Base-by-base conservation (phyloP, 2,329 filamentous ascomycete species). In the Metarhizium brunneum region DNA sequence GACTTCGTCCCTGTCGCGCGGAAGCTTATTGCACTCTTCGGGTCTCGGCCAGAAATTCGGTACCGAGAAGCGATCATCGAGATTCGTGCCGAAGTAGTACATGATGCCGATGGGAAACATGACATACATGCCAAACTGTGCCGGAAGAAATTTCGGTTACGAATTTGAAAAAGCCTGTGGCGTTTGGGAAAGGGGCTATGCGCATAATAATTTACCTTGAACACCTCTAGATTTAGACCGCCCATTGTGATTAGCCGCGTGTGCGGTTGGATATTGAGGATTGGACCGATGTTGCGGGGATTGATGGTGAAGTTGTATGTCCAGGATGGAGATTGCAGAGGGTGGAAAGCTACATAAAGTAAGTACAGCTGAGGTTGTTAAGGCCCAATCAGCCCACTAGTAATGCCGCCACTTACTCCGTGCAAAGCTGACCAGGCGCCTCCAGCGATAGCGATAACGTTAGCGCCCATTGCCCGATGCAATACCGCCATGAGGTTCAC, bases 51-150 rank as follows among this genome's bases (percentile, higher is more conserved):
- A 99, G 79, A 99, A 99, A 56, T 87, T 88, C 25, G 88, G 85
- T 1, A 97, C 90, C 50, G 82, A 76, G 78, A 99, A 99, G 61
- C 90, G 87, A 62, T 87, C 82, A 73, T 99, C 94, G 68, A 99
- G 89, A 73, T 99, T 99, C 56, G 92, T 96, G 69, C 94, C 94
- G 73, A 97, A 99, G 78, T 99, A 99, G 80, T 95, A 97, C 94
- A 99, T 99, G 79, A 94, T 92, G 65, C 90, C 91, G 66, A 99
- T 97, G 18, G 94, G 94, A 75, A 99, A 99, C 81, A 96, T 87
- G 76, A 99, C 86, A 77, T 99, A 99, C 82, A 95, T 89, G 76
- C 92, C 92, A 72, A 99, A 99, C 92, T 96, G 60, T 56, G 11
- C 14, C 29, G 13, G n/a, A 25, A 40, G 20, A n/a, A 45, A 45